Percentiles rank a stretch among this genome's conserved stretches.
Evolutionary conservation across 441 rosid species (phyloP).

Genomic region (Pelargonium australe): DNA sequence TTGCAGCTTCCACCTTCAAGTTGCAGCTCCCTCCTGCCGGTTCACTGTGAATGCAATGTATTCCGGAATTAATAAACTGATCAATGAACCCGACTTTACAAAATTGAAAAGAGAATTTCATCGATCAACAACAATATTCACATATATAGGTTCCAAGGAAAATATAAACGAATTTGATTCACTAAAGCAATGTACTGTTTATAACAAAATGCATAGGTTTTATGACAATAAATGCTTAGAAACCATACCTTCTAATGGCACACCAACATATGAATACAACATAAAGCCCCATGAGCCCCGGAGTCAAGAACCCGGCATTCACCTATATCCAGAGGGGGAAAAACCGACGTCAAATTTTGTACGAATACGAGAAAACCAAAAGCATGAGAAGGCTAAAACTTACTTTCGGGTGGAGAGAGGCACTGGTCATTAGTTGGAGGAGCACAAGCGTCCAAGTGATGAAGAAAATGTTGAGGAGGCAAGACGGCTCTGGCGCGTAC

Average conservation of each 20-base stretch:
- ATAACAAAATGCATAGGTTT: not conserved
- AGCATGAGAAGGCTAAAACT: constrained; percentile 14
- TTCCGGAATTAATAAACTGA: not conserved
- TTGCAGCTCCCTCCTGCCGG: constrained; percentile 85
- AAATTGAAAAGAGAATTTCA: not conserved
- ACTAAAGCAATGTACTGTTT: not conserved
- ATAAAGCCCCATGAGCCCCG: constrained; percentile 96
- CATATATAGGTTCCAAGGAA: not conserved
- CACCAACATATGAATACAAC: constrained; percentile 94
- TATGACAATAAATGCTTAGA: not conserved
- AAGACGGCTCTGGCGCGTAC: constrained; percentile 79
- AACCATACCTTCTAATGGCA: constrained; percentile 77
- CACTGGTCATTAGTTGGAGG: constrained; percentile 87
- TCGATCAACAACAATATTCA: not conserved
- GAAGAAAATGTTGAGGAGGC: constrained; percentile 88
- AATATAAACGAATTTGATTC: not conserved
- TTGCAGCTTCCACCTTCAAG: constrained; percentile 73
- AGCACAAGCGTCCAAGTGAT: constrained; percentile 89
- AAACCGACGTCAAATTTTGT: constrained; percentile 6
- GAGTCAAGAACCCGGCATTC: constrained; percentile 69
- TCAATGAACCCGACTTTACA: not conserved
- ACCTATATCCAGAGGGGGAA: constrained; percentile 38
- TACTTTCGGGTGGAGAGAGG: constrained; percentile 83
- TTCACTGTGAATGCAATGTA: constrained; percentile 44
- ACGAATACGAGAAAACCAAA: constrained; percentile 7